Evolutionary conservation across 129 eudicot species (phyloP), one percentile per base, ranked within the genome.

Genomic region (Saussurea involucrata): DNA sequence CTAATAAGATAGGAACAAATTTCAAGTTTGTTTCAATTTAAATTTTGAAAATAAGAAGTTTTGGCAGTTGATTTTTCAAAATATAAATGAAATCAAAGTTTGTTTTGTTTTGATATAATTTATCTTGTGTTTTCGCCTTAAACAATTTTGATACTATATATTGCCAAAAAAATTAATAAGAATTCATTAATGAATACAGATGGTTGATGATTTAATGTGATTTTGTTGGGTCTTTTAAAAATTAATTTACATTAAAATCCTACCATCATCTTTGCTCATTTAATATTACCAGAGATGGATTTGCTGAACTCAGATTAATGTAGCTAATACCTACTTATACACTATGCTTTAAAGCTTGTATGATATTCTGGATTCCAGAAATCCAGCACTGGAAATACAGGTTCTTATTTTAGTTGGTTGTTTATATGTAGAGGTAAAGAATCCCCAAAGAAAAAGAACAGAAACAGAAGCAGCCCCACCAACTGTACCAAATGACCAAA

Each of bases 391-490:
- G 46, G 13, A 37, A 40, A 40, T 9, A 40, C 0, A 11, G 0
- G 61, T 53, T 53, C 24, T 53, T 53, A 53, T 53, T 53, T 53
- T 17, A 53, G 61, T 53, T 53, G 61, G 61, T 53, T n/a, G 61
- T 53, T 53, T 53, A 53, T 46, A 46, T 53, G 9, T 1, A 53
- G 61, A 53, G 61, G 24, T 53, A 53, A 53, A 17, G 61, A 53
- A 53, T 53, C 61, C 61, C 18, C 61, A 6, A 53, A 53, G 24
- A 1, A 55, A 71, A 78, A 66, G 71, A 78, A 67, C 82, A 9
- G 66, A 80, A 83, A 83, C 77, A 81, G 20, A 68, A 75, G 75
- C 69, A 75, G 73, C 72, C 90, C 93, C 84, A 84, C 85, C 78
- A 74, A 67, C 22, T 66, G 5, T 29, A 29, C 60, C 37, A 63